A percentile compares a stretch with the other conserved stretches of the same genome.
phyloP scores from a whole-genome alignment of 1,139 yeast species.

The Yamadazyma sp. region DNA sequence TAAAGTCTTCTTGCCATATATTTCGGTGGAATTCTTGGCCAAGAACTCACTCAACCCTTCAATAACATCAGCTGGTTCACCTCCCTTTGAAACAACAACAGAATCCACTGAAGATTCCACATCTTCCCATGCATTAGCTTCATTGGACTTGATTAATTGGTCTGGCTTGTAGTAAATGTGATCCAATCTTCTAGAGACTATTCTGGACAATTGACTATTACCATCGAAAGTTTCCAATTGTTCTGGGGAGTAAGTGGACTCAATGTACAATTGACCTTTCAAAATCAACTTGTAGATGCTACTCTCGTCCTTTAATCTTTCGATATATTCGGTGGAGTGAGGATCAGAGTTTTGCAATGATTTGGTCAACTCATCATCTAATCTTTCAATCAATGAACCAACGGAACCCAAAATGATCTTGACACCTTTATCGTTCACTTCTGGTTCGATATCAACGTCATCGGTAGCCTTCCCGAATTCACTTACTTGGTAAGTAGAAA shows the following conservation, averaged over 20 bases:
- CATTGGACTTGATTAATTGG: slow-evolving; percentile 67
- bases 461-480: slow-evolving; percentile 80
- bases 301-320: slow-evolving; percentile 86
- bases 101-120: slow-evolving; percentile 31
- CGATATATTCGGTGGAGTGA: slow-evolving; percentile 91
- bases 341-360: slow-evolving; percentile 90
- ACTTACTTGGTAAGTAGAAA: slow-evolving; percentile 60
- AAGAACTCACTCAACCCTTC: slow-evolving; percentile 66
- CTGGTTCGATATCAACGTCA: slow-evolving; percentile 77
- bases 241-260: slow-evolving; percentile 53
- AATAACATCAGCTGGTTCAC: slow-evolving; percentile 49
- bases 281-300: slow-evolving; percentile 72
- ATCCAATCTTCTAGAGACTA: slow-evolving; percentile 82
- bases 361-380: slow-evolving; percentile 91
- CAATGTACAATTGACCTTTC: slow-evolving; percentile 84
- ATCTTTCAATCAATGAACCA: slow-evolving; percentile 83
- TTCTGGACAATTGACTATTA: slow-evolving; percentile 65
- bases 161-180: slow-evolving; percentile 92
- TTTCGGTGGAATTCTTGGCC: slow-evolving; percentile 62
- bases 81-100: slow-evolving; percentile 30
- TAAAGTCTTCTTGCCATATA: slow-evolving; percentile 80
- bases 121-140: slow-evolving; percentile 67
- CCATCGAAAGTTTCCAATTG: slow-evolving; percentile 41
- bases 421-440: slow-evolving; percentile 62
- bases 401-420: slow-evolving; percentile 81